A percentile compares a stretch with the other conserved stretches of the same genome.
phyloP scores from a whole-genome alignment of 306 rosid genomes.

The Trifolium repens region DNA sequence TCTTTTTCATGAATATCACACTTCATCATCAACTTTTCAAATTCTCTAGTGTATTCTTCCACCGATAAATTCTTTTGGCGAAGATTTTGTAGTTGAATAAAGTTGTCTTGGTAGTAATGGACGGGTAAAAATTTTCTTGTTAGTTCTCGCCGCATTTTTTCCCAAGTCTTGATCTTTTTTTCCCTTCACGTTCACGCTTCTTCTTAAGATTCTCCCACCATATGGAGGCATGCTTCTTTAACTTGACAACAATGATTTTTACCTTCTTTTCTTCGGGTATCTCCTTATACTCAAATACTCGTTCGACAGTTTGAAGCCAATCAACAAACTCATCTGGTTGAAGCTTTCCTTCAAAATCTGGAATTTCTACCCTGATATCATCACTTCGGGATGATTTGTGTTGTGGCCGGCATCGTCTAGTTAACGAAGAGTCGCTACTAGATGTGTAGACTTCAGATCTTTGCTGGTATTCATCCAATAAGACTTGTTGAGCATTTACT shows the following conservation, averaged over 20 bases:
- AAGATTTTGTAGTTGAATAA: too few relatives aligned
- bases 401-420: too few relatives aligned
- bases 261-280: not conserved
- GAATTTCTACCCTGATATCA: too few relatives aligned
- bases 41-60: not conserved
- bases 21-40: not conserved
- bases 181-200: not conserved
- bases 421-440: too few relatives aligned
- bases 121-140: too few relatives aligned
- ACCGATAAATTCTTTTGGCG: not conserved
- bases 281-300: not conserved
- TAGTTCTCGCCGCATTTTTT: too few relatives aligned
- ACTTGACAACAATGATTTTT: not conserved
- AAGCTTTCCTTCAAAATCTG: too few relatives aligned
- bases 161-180: not conserved
- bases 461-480: not conserved
- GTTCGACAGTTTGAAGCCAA: not conserved
- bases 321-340: not conserved
- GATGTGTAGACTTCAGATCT: too few relatives aligned
- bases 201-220: not conserved
- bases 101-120: too few relatives aligned
- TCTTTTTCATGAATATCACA: slow-evolving; percentile 1
- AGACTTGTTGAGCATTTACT: not conserved
- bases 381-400: too few relatives aligned
- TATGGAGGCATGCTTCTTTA: not conserved